Percentiles rank a stretch among this genome's conserved stretches.
These are phyloP conservation scores for Boletus rubroflammeus DNA, from an alignment of 768 basidiomycete genomes.

Conservation along the genomic window DNA sequence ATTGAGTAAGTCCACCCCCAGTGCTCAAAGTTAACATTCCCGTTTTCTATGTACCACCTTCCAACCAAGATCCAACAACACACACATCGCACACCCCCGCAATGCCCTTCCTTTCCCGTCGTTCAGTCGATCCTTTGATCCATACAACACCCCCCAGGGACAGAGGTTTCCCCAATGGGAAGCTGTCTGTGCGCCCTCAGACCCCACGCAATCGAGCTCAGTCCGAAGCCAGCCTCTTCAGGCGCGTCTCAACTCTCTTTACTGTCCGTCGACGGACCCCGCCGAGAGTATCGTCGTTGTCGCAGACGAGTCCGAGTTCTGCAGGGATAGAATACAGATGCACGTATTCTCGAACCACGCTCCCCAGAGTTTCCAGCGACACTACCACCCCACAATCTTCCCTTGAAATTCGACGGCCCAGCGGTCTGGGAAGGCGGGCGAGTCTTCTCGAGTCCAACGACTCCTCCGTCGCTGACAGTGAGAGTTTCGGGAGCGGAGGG, in stretches of 20 bases:
- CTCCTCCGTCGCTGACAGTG: constrained; percentile 14
- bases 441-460: constrained; percentile 21
- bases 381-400: constrained; percentile 22
- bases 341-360: constrained; percentile 6
- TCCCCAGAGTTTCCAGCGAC: constrained; percentile 24
- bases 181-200: constrained; percentile 2
- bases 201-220: constrained; percentile 18
- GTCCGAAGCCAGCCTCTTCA: constrained; percentile 27
- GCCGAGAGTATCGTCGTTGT: constrained; percentile 11
- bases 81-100: not conserved
- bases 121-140: constrained; percentile 23
- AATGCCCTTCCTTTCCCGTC: constrained; percentile 32
- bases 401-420: constrained; percentile 32
- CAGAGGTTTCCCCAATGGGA: not conserved
- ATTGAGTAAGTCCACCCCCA: constrained; percentile 9
- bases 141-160: not conserved
- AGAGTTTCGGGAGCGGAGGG: not conserved
- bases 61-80: not conserved
- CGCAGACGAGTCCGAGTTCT: constrained; percentile 4
- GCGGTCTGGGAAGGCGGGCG: constrained; percentile 30
- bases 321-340: constrained; percentile 17
- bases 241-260: constrained; percentile 29
- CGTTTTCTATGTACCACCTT: constrained; percentile 17
- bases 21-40: not conserved
- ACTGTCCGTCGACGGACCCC: constrained; percentile 19